Conservation (phyloP, 129 eudicot species). For the Arctium minus region DNA sequence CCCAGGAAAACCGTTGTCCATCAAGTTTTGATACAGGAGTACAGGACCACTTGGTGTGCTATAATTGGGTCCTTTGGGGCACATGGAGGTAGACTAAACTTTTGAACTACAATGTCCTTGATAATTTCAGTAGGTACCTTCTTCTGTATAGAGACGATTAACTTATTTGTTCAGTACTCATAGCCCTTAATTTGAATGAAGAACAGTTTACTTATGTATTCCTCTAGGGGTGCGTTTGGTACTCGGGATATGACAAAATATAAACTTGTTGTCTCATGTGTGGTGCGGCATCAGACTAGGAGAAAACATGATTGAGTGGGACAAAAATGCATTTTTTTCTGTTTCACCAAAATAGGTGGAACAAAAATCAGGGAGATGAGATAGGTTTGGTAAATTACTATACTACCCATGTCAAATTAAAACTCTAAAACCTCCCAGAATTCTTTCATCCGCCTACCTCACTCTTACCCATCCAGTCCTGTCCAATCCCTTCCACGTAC, state of each 20-base stretch:
- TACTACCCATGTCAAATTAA: not conserved
- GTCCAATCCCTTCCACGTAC: not conserved
- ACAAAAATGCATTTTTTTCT: not conserved
- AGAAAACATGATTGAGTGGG: not conserved
- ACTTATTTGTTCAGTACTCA: not conserved
- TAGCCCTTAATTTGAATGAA: not conserved
- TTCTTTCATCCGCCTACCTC: not conserved
- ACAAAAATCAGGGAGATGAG: not conserved
- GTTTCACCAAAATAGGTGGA: not conserved
- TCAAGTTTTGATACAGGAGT: not conserved
- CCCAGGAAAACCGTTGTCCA: not conserved
- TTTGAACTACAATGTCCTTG: not conserved
- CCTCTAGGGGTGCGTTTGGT: not conserved
- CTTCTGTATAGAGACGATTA: not conserved
- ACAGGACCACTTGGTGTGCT: not conserved
- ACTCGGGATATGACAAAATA: not conserved
- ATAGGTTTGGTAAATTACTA: not conserved
- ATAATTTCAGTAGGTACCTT: not conserved
- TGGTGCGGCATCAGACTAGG: not conserved
- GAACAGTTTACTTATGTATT: not conserved
- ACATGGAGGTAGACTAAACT: not conserved
- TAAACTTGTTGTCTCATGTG: not conserved
- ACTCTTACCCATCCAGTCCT: not conserved
- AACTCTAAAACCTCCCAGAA: not conserved
- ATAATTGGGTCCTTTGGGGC: not conserved